Conservation (phyloP, 2,329 filamentous ascomycete species). For the Phyllachora maydis region DNA sequence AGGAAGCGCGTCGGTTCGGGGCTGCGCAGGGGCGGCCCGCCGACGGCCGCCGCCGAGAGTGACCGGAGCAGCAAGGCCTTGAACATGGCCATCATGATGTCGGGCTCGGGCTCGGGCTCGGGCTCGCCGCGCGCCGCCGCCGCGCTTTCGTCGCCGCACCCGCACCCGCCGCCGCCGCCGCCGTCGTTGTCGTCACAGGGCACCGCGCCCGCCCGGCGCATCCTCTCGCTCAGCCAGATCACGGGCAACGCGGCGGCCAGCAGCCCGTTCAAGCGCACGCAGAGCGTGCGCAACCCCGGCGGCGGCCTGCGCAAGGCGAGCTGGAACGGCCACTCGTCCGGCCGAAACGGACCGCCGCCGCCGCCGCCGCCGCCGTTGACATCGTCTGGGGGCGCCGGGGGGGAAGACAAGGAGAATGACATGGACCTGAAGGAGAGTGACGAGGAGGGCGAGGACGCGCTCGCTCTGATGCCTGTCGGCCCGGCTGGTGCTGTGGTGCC, state of each 20-base stretch:
- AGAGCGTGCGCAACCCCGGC: slow-evolving; percentile 49
- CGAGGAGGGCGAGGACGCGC: slow-evolving; percentile 21
- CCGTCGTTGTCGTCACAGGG: no score
- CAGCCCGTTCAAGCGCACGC: slow-evolving; percentile 54
- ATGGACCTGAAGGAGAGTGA: slow-evolving; percentile 33
- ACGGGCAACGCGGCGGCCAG: slow-evolving; percentile 47
- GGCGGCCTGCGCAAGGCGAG: slow-evolving; percentile 43
- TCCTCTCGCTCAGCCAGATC: slow-evolving; percentile 81
- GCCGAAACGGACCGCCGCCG: slow-evolving; percentile 12
- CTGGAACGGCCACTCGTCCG: slow-evolving; percentile 31
- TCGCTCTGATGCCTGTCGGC: slow-evolving; percentile 1
- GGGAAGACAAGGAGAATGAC: slow-evolving; percentile 40
- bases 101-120: slow-evolving; percentile 29
- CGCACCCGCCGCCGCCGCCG: no score
- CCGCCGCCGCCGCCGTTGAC: no score
- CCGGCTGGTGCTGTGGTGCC: no score
- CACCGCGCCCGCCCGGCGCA: slow-evolving; percentile 59
- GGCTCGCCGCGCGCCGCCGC: no score
- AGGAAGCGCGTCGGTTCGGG: slow-evolving; percentile 33
- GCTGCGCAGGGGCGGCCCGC: neutral
- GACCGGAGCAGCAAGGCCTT: slow-evolving; percentile 9
- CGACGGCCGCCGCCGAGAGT: slow-evolving; percentile 3
- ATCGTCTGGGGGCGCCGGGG: slow-evolving; percentile 31
- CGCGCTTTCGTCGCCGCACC: no score
- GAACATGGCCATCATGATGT: slow-evolving; percentile 24